Conservation (phyloP, 2,329 filamentous ascomycete species). For the Fonsecaea nubica region DNA sequence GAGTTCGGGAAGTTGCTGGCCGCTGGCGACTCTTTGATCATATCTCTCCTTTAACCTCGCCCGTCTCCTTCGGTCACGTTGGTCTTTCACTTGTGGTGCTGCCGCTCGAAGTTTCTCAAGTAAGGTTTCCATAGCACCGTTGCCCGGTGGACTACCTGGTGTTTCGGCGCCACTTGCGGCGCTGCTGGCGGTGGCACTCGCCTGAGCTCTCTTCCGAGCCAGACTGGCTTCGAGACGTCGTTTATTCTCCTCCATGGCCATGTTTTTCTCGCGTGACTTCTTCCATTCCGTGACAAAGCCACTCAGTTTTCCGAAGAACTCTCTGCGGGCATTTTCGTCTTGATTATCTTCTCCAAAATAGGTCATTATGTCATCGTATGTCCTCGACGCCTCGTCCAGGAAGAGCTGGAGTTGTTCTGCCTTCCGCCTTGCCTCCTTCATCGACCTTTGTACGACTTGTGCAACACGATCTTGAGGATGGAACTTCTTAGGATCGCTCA, state of each 20-base stretch:
- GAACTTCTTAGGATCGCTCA: slow-evolving; percentile 97
- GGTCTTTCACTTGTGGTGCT: slow-evolving; percentile 85
- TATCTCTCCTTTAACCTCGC: slow-evolving; percentile 89
- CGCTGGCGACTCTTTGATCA: slow-evolving; percentile 86
- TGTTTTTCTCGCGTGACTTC: slow-evolving; percentile 93
- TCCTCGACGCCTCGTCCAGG: slow-evolving; percentile 87
- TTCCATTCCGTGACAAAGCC: slow-evolving; percentile 93
- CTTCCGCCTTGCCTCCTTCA: slow-evolving; percentile 96
- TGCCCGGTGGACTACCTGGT: slow-evolving; percentile 67
- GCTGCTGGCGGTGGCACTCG: slow-evolving; percentile 54
- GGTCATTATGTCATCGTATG: slow-evolving; percentile 92
- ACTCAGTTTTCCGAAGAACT: slow-evolving; percentile 95
- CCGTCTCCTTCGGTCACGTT: slow-evolving; percentile 84
- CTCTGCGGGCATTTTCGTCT: slow-evolving; percentile 89
- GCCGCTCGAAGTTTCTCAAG: slow-evolving; percentile 94
- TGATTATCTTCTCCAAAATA: slow-evolving; percentile 94
- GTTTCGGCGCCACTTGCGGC: slow-evolving; percentile 41
- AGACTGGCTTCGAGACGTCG: slow-evolving; percentile 88
- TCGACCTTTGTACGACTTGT: slow-evolving; percentile 86
- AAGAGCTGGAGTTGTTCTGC: slow-evolving; percentile 95
- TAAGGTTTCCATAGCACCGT: slow-evolving; percentile 93
- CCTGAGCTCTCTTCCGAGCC: slow-evolving; percentile 76
- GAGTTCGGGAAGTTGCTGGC: slow-evolving; percentile 82
- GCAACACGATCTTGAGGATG: slow-evolving; percentile 95
- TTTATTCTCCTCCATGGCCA: slow-evolving; percentile 78